Conservation (phyloP, 2,329 filamentous ascomycete genomes). For the Colletotrichum endophyticum region DNA sequence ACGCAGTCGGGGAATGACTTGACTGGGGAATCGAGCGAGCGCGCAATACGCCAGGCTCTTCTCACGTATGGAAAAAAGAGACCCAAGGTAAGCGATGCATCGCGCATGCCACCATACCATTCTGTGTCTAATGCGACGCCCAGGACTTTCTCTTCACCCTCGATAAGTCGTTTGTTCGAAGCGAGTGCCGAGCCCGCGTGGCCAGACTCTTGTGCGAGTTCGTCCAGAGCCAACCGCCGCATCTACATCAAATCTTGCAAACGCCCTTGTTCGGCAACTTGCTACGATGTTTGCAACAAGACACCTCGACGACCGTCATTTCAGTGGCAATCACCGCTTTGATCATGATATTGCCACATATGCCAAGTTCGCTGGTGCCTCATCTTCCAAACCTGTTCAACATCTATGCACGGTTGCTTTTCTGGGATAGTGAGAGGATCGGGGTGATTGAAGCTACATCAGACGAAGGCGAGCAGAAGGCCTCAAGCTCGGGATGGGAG, state of each 20-base stretch:
- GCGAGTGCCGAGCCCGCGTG: slow-evolving; percentile 66
- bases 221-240: slow-evolving; percentile 77
- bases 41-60: slow-evolving; percentile 54
- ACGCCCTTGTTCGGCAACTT: slow-evolving; percentile 76
- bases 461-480: slow-evolving; percentile 41
- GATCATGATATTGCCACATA: slow-evolving; percentile 83
- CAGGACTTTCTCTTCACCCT: slow-evolving; percentile 71
- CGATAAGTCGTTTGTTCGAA: slow-evolving; percentile 69
- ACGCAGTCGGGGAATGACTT: slow-evolving; percentile 35
- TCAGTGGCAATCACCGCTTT: slow-evolving; percentile 76
- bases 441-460: slow-evolving; percentile 40
- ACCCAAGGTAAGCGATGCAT: slow-evolving; percentile 51
- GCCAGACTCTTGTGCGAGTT: slow-evolving; percentile 75
- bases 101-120: not conserved
- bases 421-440: slow-evolving; percentile 70
- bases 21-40: slow-evolving; percentile 50
- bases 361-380: slow-evolving; percentile 73
- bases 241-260: slow-evolving; percentile 74
- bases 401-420: slow-evolving; percentile 79
- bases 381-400: slow-evolving; percentile 79
- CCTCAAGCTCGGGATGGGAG: slow-evolving; percentile 62
- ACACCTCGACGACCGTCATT: slow-evolving; percentile 79
- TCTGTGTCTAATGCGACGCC: slow-evolving; percentile 15
- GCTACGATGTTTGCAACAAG: slow-evolving; percentile 75
- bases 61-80: slow-evolving; percentile 70